Percentiles rank a stretch among this genome's conserved stretches.
Evolutionary conservation across 179 eudicot species (phyloP).

Genomic region (Spergularia azorica): DNA sequence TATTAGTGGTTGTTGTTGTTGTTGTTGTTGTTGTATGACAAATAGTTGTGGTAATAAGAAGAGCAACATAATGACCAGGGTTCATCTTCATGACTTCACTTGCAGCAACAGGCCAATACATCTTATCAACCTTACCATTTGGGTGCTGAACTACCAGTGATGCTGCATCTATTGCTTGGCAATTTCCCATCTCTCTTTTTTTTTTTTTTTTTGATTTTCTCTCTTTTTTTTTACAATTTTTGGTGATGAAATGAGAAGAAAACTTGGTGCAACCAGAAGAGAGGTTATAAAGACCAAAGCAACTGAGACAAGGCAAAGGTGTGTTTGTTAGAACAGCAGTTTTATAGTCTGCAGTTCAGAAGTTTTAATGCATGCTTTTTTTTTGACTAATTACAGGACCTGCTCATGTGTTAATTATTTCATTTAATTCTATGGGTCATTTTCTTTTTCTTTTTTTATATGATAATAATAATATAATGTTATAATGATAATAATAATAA

Average conservation of each 20-base stretch:
- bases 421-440: neutral
- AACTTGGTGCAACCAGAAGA: neutral
- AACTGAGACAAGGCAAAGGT: neutral
- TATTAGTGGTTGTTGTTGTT: conserved; percentile 9
- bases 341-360: conserved; percentile 26
- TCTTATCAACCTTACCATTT: conserved; percentile 63
- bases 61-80: conserved; percentile 95
- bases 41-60: conserved; percentile 82
- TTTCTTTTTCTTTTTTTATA: neutral
- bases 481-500: neutral
- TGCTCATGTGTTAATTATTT: conserved; percentile 29
- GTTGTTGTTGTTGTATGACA: conserved; percentile 32
- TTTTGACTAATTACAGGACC: conserved; percentile 34
- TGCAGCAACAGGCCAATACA: conserved; percentile 70
- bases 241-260: neutral
- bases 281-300: conserved; percentile 16
- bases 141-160: conserved; percentile 82
- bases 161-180: conserved; percentile 95
- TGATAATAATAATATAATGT: neutral
- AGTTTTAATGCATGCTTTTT: conserved; percentile 36
- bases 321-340: neutral
- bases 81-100: conserved; percentile 76
- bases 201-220: neutral
- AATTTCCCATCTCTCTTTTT: conserved; percentile 75
- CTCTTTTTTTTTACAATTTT: too few species aligned